Conservation (phyloP, 306 rosid species). For the Mimosa pudica region DNA sequence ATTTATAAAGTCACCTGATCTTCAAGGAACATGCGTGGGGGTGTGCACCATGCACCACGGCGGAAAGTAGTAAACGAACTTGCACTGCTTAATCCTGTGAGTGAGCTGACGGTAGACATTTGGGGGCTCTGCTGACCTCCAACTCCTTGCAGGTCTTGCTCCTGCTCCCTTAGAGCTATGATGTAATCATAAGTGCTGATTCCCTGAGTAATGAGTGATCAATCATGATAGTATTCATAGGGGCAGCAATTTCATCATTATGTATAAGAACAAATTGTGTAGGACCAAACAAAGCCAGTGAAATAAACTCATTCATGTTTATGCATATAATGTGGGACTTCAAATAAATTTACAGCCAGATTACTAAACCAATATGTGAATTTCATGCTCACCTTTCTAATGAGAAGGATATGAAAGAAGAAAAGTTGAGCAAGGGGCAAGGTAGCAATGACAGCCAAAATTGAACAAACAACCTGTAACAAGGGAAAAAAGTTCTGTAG, state of each 20-base stretch:
- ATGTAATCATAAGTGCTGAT: conserved; percentile 89
- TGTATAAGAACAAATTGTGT: not conserved
- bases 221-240: conserved; percentile 18
- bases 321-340: not conserved
- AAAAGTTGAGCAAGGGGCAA: conserved; percentile 83
- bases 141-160: conserved; percentile 71
- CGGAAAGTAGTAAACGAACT: conserved; percentile 81
- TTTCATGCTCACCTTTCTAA: conserved; percentile 60
- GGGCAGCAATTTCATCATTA: not conserved
- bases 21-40: conserved; percentile 81
- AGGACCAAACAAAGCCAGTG: too few relatives aligned
- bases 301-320: not conserved
- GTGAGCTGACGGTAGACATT: conserved; percentile 89
- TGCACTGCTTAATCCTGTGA: conserved; percentile 86
- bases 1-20: conserved; percentile 63
- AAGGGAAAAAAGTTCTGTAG: not conserved
- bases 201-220: conserved; percentile 53
- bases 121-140: conserved; percentile 91
- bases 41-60: conserved; percentile 88
- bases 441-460: conserved; percentile 84
- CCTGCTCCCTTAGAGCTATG: conserved; percentile 87
- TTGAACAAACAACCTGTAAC: conserved; percentile 67
- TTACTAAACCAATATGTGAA: not conserved
- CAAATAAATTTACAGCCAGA: not conserved
- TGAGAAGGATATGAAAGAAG: conserved; percentile 86